phyloP scores from a whole-genome alignment of 1,284 basidiomycete genomes.

The Tilletia walkeri region DNA sequence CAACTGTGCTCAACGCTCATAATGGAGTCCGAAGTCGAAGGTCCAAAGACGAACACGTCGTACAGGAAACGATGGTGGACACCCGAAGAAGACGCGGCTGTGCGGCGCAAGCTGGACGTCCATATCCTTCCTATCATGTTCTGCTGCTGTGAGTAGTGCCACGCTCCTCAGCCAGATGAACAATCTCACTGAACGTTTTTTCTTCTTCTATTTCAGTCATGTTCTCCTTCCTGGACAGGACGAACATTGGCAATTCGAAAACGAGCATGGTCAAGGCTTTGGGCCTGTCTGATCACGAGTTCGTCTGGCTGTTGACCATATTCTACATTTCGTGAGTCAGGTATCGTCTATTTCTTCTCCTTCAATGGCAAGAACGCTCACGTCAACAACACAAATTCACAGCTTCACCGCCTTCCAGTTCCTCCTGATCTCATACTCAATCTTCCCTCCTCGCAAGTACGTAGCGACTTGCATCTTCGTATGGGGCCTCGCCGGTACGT shows the following conservation, averaged over 20 bases:
- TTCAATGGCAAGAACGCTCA: neutral
- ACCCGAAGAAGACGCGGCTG: neutral
- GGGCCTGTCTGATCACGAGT: slow-evolving; percentile 35
- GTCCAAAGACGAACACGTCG: too few relatives aligned
- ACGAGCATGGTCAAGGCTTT: slow-evolving; percentile 36
- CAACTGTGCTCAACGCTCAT: too few relatives aligned
- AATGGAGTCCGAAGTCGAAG: too few relatives aligned
- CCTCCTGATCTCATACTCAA: slow-evolving; percentile 43
- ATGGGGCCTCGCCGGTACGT: slow-evolving; percentile 39
- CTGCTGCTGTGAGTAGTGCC: neutral
- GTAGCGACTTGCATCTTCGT: slow-evolving; percentile 39
- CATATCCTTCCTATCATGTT: slow-evolving; percentile 27
- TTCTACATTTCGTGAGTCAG: slow-evolving; percentile 32
- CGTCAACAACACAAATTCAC: neutral
- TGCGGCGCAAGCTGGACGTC: neutral
- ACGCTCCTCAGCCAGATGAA: too few relatives aligned
- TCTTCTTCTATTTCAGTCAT: slow-evolving; percentile 28
- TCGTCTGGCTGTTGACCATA: slow-evolving; percentile 47
- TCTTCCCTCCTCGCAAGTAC: slow-evolving; percentile 38
- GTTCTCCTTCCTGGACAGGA: slow-evolving; percentile 32
- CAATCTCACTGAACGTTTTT: neutral
- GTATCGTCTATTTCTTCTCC: neutral
- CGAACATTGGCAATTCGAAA: slow-evolving; percentile 44
- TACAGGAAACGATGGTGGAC: neutral
- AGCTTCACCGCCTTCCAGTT: slow-evolving; percentile 35